Percentiles rank a stretch among this genome's conserved stretches.
phyloP scores from a whole-genome alignment of 2,329 filamentous ascomycete species.

The Nigrospora osmanthi region DNA sequence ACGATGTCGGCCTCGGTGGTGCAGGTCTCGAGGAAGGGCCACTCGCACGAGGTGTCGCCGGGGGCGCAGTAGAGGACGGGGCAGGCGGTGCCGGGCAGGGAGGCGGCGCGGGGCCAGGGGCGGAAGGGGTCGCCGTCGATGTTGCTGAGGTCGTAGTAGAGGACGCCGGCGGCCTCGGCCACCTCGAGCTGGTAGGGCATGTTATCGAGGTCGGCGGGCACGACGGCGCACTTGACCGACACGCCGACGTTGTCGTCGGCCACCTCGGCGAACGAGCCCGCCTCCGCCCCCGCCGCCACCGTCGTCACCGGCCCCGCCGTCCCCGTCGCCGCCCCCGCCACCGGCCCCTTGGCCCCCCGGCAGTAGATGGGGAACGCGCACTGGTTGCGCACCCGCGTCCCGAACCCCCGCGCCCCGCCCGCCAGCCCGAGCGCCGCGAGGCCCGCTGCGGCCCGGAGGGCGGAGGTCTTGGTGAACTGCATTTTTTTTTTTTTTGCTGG shows the following conservation, averaged over 20 bases:
- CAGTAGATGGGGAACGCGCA: slow-evolving; percentile 1
- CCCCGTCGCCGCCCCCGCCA: not conserved
- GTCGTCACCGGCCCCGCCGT: not conserved
- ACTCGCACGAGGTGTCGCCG: slow-evolving; percentile 9
- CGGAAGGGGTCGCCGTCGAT: slow-evolving; percentile 13
- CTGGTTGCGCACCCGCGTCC: not conserved
- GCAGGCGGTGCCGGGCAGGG: slow-evolving; percentile 8
- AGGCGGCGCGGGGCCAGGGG: slow-evolving; percentile 8
- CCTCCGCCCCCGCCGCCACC: not conserved
- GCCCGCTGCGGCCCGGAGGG: not conserved
- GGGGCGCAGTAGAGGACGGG: slow-evolving; percentile 10
- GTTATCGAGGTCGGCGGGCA: not conserved
- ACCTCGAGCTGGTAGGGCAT: slow-evolving; percentile 14
- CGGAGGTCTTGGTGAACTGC: not conserved
- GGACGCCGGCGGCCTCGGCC: slow-evolving; percentile 6
- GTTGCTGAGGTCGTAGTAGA: slow-evolving; percentile 13
- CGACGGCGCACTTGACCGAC: slow-evolving; percentile 11
- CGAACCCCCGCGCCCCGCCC: not conserved
- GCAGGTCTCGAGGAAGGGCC: slow-evolving; percentile 4
- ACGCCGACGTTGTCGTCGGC: slow-evolving; percentile 11
- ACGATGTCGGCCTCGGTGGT: not conserved
- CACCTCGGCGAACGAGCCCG: slow-evolving; percentile 1
- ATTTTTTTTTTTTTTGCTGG: too few species aligned
- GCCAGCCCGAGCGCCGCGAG: not conserved
- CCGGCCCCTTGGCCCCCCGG: not conserved